phyloP scores from a whole-genome alignment of 2,329 filamentous ascomycete genomes.

The Diplodia intermedia region DNA sequence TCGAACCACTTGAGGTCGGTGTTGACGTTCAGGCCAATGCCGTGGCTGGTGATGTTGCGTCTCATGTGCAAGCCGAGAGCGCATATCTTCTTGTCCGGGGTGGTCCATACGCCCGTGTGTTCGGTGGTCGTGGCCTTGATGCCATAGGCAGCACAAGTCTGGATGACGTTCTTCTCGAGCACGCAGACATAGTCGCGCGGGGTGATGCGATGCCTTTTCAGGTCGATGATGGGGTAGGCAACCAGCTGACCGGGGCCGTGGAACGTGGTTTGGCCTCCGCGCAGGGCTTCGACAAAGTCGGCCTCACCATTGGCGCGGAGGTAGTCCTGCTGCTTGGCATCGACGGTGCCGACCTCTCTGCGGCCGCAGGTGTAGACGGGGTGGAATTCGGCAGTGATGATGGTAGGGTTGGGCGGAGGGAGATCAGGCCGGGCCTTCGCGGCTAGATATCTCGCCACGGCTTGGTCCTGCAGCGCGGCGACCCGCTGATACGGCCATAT shows the following conservation, averaged over 20 bases:
- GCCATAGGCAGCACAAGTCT: conserved; percentile 65
- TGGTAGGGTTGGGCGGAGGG: conserved; percentile 58
- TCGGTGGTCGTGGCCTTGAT: conserved; percentile 69
- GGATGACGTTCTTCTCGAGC: conserved; percentile 78
- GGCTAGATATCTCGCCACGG: conserved; percentile 27
- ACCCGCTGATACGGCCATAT: conserved; percentile 22
- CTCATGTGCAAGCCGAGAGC: conserved; percentile 91
- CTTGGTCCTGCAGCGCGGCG: conserved; percentile 26
- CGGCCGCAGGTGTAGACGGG: conserved; percentile 92
- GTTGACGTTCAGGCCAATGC: conserved; percentile 79
- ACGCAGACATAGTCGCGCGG: conserved; percentile 79
- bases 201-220: conserved; percentile 70
- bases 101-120: conserved; percentile 83
- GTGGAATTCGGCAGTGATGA: conserved; percentile 81
- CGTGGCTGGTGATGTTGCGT: conserved; percentile 82
- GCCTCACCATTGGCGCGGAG: conserved; percentile 56
- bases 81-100: conserved; percentile 72
- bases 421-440: conserved; percentile 32
- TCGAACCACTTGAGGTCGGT: conserved; percentile 69
- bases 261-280: conserved; percentile 92
- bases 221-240: conserved; percentile 89
- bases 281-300: conserved; percentile 72
- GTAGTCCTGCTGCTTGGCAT: conserved; percentile 52
- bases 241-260: conserved; percentile 93
- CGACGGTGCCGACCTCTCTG: conserved; percentile 68